A percentile compares a stretch with the other conserved stretches of the same genome.
These are phyloP conservation scores for Xylariaceae sp. DNA, from an alignment of 2,329 filamentous ascomycete genomes.

Conservation along the genomic window DNA sequence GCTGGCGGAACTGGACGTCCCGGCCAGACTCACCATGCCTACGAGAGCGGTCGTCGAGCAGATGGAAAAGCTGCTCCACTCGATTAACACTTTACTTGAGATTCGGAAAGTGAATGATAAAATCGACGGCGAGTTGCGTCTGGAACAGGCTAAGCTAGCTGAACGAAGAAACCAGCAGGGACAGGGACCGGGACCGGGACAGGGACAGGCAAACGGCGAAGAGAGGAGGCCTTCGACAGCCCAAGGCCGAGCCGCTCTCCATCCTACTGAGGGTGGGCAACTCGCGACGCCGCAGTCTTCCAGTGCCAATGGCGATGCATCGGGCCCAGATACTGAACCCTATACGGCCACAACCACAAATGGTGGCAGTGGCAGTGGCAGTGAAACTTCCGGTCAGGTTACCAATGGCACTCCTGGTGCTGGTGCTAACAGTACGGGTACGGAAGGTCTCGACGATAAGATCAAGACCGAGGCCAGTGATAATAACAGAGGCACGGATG, in stretches of 20 bases:
- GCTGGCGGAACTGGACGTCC: constrained; percentile 66
- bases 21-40: constrained; percentile 65
- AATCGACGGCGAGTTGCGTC: constrained; percentile 63
- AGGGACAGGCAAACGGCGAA: not conserved
- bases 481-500: no score
- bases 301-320: not conserved
- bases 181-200: constrained; percentile 8
- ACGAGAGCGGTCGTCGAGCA: constrained; percentile 65
- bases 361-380: not conserved
- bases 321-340: not conserved
- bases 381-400: not conserved
- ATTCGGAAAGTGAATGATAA: constrained; percentile 70
- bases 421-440: not conserved
- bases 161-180: constrained; percentile 40
- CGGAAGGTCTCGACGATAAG: not conserved
- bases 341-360: not conserved
- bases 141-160: constrained; percentile 52
- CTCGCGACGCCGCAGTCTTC: not conserved
- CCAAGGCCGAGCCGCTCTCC: not conserved
- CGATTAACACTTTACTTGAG: constrained; percentile 65
- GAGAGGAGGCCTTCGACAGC: not conserved
- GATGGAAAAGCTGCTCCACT: constrained; percentile 65
- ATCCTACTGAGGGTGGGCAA: no score
- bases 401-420: no score
- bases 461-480: constrained; percentile 12